phyloP scores from a whole-genome alignment of 495 filamentous ascomycete genomes.

The Pyrenopolyporus hunteri region DNA sequence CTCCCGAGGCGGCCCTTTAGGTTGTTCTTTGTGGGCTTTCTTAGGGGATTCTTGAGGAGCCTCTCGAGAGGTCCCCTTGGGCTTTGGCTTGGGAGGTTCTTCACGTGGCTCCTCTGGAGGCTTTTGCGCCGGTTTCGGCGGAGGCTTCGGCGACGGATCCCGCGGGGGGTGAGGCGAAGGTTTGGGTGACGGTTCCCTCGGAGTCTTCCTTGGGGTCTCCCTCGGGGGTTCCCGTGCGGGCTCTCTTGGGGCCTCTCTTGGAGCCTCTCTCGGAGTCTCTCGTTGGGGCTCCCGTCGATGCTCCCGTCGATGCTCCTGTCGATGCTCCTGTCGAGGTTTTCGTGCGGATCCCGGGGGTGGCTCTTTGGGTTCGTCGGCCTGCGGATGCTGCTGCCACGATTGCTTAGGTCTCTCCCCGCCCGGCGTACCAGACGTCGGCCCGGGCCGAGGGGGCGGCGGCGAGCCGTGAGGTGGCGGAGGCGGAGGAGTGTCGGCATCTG shows the following conservation, averaged over 20 bases:
- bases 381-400: constrained; percentile 53
- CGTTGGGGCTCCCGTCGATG: neutral
- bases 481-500: constrained; percentile 46
- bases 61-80: constrained; percentile 2
- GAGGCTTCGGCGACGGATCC: neutral
- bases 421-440: constrained; percentile 39
- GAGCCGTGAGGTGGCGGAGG: constrained; percentile 47
- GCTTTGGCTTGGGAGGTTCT: constrained; percentile 8
- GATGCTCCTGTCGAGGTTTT: neutral
- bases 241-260: neutral
- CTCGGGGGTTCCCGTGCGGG: neutral
- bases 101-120: neutral
- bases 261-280: neutral
- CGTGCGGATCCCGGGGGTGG: neutral
- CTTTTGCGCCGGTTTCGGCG: neutral
- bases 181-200: neutral
- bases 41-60: neutral
- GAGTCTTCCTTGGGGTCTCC: neutral
- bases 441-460: constrained; percentile 46
- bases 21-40: neutral
- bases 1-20: neutral
- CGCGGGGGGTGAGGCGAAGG: too few species aligned
- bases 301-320: neutral
- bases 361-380: constrained; percentile 30
- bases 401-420: constrained; percentile 44